A percentile compares a stretch with the other conserved stretches of the same genome.
These are phyloP conservation scores for Ogataea hybrid DNA, from an alignment of 1,139 yeast genomes.

Conservation along the genomic window DNA sequence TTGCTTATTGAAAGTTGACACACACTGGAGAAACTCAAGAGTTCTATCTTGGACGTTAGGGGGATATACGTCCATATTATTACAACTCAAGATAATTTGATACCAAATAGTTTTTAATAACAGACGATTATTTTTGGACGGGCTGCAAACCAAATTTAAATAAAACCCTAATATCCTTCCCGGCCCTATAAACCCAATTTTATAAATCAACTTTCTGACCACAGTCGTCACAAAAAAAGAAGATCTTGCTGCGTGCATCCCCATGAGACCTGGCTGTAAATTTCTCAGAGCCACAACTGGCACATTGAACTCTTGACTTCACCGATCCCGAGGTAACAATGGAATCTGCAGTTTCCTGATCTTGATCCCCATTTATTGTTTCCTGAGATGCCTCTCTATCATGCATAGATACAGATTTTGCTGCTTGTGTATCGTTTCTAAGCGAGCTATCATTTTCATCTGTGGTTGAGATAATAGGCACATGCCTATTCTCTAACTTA, in stretches of 20 bases:
- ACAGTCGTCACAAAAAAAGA: slow-evolving; percentile 28
- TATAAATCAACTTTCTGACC: slow-evolving; percentile 18
- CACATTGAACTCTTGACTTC: slow-evolving; percentile 16
- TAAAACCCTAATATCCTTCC: slow-evolving; percentile 26
- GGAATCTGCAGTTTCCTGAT: not conserved
- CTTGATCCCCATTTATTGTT: not conserved
- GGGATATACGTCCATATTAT: slow-evolving; percentile 23
- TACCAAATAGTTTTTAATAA: slow-evolving; percentile 2
- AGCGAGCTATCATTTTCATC: slow-evolving; percentile 1
- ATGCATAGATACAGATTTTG: not conserved
- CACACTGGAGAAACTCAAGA: slow-evolving; percentile 83
- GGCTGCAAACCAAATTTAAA: slow-evolving; percentile 5
- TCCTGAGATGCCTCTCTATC: not conserved
- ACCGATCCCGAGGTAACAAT: slow-evolving; percentile 4
- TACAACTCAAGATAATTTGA: not conserved
- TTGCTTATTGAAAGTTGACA: slow-evolving; percentile 62
- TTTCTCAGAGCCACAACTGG: slow-evolving; percentile 16
- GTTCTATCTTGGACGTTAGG: slow-evolving; percentile 69
- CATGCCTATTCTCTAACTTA: not conserved
- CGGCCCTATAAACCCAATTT: not conserved
- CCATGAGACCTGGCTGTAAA: slow-evolving; percentile 23
- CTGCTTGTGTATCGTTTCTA: not conserved
- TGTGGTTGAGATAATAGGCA: not conserved
- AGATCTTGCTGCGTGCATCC: slow-evolving; percentile 16
- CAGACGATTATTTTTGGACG: not conserved